These are phyloP conservation scores for Populus pruinosa DNA, from an alignment of 345 rosid genomes.

Conservation along the genomic window DNA sequence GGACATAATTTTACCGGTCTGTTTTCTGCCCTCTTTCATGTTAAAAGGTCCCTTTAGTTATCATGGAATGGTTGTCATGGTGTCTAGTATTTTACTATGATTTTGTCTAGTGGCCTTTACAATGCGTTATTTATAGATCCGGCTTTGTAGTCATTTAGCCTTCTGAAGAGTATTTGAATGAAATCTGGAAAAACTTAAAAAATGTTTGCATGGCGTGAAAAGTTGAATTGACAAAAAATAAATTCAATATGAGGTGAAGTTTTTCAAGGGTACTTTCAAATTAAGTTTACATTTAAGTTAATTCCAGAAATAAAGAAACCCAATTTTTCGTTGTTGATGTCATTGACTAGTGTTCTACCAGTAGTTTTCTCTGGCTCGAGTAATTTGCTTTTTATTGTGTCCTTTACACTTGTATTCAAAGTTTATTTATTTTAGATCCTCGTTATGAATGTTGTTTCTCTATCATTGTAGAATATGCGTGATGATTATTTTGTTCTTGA, in stretches of 20 bases:
- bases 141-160: neutral
- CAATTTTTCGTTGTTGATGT: neutral
- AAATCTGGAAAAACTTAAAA: neutral
- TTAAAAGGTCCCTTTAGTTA: conserved; percentile 1
- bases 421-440: neutral
- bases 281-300: neutral
- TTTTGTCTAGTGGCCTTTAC: neutral
- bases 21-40: neutral
- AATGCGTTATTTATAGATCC: neutral
- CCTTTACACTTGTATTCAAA: neutral
- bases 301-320: neutral
- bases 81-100: neutral
- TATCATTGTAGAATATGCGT: neutral
- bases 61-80: neutral
- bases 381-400: neutral
- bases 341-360: neutral
- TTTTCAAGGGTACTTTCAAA: neutral
- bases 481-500: neutral
- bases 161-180: neutral
- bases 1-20: conserved; percentile 12
- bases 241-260: too few species aligned
- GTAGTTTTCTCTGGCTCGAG: neutral
- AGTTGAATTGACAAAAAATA: too few species aligned
- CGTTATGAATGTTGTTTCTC: neutral
- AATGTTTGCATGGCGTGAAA: neutral